Conservation (phyloP, 2,329 filamentous ascomycete species). For the Aspergillus unguis region DNA sequence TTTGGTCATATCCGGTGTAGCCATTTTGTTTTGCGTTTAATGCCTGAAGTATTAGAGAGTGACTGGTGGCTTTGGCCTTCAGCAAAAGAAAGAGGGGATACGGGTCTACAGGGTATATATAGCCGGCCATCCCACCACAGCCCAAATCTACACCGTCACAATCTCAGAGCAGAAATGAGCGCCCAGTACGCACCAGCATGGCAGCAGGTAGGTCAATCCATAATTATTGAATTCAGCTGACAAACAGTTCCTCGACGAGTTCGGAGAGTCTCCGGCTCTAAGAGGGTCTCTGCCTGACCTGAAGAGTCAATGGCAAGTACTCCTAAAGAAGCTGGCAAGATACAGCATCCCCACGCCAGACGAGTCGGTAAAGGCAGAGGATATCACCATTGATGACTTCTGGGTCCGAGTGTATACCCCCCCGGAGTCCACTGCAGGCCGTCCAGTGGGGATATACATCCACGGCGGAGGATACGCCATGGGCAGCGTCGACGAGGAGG, state of each 20-base stretch:
- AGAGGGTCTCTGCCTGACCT: neutral
- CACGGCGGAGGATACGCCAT: constrained; percentile 18
- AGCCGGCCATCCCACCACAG: too few relatives aligned
- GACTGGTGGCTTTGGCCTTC: neutral
- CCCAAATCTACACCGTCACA: neutral
- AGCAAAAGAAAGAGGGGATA: neutral
- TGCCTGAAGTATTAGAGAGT: neutral
- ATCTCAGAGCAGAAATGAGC: neutral
- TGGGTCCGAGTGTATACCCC: neutral
- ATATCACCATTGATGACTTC: constrained; percentile 1
- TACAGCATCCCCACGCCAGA: constrained; percentile 1
- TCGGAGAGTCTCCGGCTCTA: neutral
- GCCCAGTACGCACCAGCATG: neutral
- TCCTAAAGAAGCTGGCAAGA: neutral
- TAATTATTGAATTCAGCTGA: neutral
- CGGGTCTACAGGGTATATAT: too few relatives aligned
- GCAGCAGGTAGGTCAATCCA: neutral
- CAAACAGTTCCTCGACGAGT: constrained; percentile 5
- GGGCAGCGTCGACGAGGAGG: constrained; percentile 12
- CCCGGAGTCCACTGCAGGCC: neutral
- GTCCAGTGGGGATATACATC: constrained; percentile 8
- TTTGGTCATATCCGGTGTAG: neutral
- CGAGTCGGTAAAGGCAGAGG: constrained; percentile 1
- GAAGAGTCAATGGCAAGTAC: neutral
- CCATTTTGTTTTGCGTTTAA: neutral